Evolutionary conservation across 768 basidiomycete species (phyloP).

Genomic region (Tricholoma sp.): DNA sequence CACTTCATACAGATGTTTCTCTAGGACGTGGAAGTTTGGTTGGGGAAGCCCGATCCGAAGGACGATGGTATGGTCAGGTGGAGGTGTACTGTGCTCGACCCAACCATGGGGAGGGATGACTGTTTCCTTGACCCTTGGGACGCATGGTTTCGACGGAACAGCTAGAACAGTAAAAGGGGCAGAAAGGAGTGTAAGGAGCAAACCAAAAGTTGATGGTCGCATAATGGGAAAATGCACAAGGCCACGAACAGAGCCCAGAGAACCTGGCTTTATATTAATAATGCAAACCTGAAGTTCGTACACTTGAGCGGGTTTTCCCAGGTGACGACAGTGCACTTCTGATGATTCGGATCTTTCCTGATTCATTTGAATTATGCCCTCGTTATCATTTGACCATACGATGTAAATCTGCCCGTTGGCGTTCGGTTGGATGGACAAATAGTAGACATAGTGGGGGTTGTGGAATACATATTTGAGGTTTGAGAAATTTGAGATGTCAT

Average conservation of each 20-base stretch:
- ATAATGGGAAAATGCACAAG: slow-evolving; percentile 1
- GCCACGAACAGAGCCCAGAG: background rate
- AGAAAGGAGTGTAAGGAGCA: slow-evolving; percentile 6
- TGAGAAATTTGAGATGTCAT: too few relatives aligned
- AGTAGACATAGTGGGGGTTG: too few relatives aligned
- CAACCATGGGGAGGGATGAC: slow-evolving; percentile 42
- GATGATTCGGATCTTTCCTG: too few relatives aligned
- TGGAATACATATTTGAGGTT: too few relatives aligned
- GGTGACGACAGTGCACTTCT: background rate
- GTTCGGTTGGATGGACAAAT: too few relatives aligned
- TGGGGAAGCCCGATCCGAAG: slow-evolving; percentile 57
- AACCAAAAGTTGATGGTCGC: slow-evolving; percentile 7
- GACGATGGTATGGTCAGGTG: slow-evolving; percentile 39
- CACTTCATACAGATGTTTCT: slow-evolving; percentile 49
- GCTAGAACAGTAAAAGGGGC: slow-evolving; percentile 7
- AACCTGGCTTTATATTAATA: slow-evolving; percentile 5
- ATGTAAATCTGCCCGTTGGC: too few relatives aligned
- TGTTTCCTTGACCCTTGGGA: slow-evolving; percentile 21
- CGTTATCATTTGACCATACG: too few relatives aligned
- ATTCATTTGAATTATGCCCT: too few relatives aligned
- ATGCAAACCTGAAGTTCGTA: too few relatives aligned
- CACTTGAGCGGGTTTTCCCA: background rate
- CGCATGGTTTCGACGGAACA: slow-evolving; percentile 2
- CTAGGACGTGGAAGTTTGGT: slow-evolving; percentile 41
- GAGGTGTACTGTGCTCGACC: slow-evolving; percentile 39